Evolutionary conservation across 805 yeast genomes (phyloP), one percentile per base, ranked within the genome.

Genomic region (Lachancea dasiensis): DNA sequence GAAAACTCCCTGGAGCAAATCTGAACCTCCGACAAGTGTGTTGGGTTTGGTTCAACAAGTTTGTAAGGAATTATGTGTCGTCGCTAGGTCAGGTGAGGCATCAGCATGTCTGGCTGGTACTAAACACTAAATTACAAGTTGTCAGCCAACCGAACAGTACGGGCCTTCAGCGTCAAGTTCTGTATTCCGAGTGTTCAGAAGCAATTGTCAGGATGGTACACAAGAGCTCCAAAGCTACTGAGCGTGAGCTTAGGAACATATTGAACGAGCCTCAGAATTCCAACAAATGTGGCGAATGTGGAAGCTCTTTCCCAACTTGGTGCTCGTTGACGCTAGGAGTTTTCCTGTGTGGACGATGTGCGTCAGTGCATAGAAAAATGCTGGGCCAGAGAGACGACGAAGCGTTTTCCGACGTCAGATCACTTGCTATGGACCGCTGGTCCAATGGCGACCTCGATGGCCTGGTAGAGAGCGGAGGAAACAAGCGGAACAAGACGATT

Each of bases 311-410:
- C 57, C 92, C 95, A 6, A 84, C 49, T 8, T 54, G 65, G 61
- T 52, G 56, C 40, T 54, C 63, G 0, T 35, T 52, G 3, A 56
- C 58, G 34, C 41, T 84, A 29, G 95, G 94, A 19, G 63, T 84
- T 4, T 78, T 86, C 42, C 64, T 86, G 13, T 86, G 95, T 64
- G 92, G 92, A 11, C 66, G 92, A 47, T 86, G 95, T 69, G 90
- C 94, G 6, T 76, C 85, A 3, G 69, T 79, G 23, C 95, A 86
- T 59, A 67, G 86, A 43, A 72, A 73, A 39, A 43, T 55, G 11
- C 65, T 84, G 29, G 84, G 86, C 0, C 49, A 68, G 2, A 45
- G 59, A 18, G 52, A 48, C 21, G 61, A 57, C 31, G 50, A 37
- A 7, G 77, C 76, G 27, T 60, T 79, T 9, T 79, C 89, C 4